Conservation (phyloP, 495 filamentous ascomycete species). For the Talaromyces trachyspermus region DNA sequence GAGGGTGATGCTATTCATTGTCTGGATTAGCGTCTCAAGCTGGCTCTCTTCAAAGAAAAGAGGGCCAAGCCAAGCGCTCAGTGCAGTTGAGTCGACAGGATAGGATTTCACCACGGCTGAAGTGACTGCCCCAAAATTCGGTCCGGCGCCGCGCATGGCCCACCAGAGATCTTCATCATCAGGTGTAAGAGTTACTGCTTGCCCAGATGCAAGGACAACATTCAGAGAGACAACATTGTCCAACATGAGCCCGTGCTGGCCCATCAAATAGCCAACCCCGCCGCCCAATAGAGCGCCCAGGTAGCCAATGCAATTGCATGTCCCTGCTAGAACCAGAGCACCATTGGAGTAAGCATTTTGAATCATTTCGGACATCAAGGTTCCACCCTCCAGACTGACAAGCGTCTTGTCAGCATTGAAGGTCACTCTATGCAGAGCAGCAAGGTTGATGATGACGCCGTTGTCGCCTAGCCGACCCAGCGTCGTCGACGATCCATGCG, state of each 20-base stretch:
- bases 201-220: constrained; percentile 45
- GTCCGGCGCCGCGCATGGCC: constrained; percentile 38
- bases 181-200: constrained; percentile 23
- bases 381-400: constrained; percentile 17
- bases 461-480: constrained; percentile 10
- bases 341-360: constrained; percentile 12
- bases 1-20: not conserved
- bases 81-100: not conserved
- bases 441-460: constrained; percentile 20
- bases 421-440: constrained; percentile 12
- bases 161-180: constrained; percentile 40
- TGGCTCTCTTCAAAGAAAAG: not conserved
- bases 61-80: not conserved
- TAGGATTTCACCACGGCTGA: constrained; percentile 11
- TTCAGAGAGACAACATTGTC: constrained; percentile 43
- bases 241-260: constrained; percentile 41
- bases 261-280: constrained; percentile 47
- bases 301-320: constrained; percentile 31
- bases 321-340: constrained; percentile 5
- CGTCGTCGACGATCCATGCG: constrained; percentile 21
- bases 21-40: not conserved
- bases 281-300: constrained; percentile 52
- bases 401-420: constrained; percentile 17
- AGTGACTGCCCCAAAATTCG: constrained; percentile 38
- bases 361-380: constrained; percentile 15